These are phyloP conservation scores for Pseudophaeomoniella oleicola DNA, from an alignment of 2,329 filamentous ascomycete genomes.

Conservation along the genomic window DNA sequence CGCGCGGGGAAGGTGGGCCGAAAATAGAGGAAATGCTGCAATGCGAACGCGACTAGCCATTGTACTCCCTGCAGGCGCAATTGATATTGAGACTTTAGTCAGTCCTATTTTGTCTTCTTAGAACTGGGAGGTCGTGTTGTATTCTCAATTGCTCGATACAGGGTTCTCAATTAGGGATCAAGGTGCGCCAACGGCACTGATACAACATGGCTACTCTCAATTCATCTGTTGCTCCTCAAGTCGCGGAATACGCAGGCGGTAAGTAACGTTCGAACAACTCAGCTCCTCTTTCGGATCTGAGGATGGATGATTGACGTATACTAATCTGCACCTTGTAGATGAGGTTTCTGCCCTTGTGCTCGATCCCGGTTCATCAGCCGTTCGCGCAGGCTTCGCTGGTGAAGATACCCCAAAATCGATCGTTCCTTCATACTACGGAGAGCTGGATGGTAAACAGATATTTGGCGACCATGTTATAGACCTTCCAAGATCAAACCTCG, in stretches of 20 bases:
- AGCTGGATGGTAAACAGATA: conserved; percentile 42
- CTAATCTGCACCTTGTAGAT: conserved; percentile 39
- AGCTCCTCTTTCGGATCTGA: conserved; percentile 3
- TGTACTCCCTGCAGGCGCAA: too few relatives aligned
- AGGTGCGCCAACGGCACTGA: neutral
- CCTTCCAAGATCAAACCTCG: conserved; percentile 58
- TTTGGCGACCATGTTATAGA: conserved; percentile 88
- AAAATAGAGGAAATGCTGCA: too few relatives aligned
- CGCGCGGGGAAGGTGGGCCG: neutral
- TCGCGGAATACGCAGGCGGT: conserved; percentile 34
- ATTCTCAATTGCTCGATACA: too few relatives aligned
- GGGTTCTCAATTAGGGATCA: too few relatives aligned
- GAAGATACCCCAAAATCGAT: conserved; percentile 95
- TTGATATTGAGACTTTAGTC: too few relatives aligned
- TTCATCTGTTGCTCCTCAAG: neutral
- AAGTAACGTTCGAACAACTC: too few relatives aligned
- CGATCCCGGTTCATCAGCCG: conserved; percentile 82
- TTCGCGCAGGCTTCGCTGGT: conserved; percentile 89
- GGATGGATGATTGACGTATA: conserved; percentile 1
- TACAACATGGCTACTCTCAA: neutral
- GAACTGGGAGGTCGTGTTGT: too few relatives aligned
- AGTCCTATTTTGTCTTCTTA: too few relatives aligned
- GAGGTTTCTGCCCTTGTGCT: conserved; percentile 95
- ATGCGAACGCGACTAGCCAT: neutral
- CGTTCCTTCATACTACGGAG: conserved; percentile 69